These are phyloP conservation scores for Thalassia testudinum DNA, from an alignment of 116 monocot genomes.

Conservation along the genomic window DNA sequence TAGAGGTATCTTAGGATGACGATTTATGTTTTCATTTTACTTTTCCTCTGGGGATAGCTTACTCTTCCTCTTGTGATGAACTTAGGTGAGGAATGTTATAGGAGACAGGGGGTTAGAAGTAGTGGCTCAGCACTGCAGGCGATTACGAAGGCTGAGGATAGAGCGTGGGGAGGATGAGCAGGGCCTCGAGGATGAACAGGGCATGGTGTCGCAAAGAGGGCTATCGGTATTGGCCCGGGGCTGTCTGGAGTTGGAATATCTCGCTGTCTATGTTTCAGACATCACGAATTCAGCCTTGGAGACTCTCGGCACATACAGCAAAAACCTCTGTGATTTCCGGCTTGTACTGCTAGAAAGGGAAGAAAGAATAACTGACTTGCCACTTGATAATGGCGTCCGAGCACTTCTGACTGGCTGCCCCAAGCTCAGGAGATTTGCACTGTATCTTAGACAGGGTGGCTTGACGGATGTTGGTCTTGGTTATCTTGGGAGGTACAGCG, in stretches of 20 bases:
- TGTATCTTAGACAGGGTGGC: conserved; percentile 74
- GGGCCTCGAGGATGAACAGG: conserved; percentile 80
- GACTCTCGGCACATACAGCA: conserved; percentile 48
- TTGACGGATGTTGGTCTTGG: conserved; percentile 60
- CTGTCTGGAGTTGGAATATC: conserved; percentile 61
- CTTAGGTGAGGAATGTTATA: conserved; percentile 78
- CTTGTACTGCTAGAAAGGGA: conserved; percentile 74
- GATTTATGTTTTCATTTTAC: too few relatives aligned
- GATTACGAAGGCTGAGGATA: conserved; percentile 62
- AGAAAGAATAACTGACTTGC: conserved; percentile 65
- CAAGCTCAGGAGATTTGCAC: conserved; percentile 63
- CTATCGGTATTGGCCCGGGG: conserved; percentile 50
- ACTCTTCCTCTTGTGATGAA: neutral
- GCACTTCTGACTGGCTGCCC: conserved; percentile 64
- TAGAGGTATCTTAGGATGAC: too few relatives aligned
- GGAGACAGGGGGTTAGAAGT: conserved; percentile 88
- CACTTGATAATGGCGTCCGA: conserved; percentile 75
- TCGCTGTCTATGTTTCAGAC: conserved; percentile 76
- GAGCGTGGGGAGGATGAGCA: conserved; percentile 86
- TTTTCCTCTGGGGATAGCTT: too few relatives aligned
- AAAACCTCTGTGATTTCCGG: conserved; percentile 78
- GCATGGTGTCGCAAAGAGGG: conserved; percentile 66
- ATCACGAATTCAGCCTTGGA: conserved; percentile 84
- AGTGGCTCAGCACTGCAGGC: conserved; percentile 62
- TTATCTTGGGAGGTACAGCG: conserved; percentile 55